phyloP scores from a whole-genome alignment of 371 early-diverging fungal genomes.

The Synchytrium microbalum region DNA sequence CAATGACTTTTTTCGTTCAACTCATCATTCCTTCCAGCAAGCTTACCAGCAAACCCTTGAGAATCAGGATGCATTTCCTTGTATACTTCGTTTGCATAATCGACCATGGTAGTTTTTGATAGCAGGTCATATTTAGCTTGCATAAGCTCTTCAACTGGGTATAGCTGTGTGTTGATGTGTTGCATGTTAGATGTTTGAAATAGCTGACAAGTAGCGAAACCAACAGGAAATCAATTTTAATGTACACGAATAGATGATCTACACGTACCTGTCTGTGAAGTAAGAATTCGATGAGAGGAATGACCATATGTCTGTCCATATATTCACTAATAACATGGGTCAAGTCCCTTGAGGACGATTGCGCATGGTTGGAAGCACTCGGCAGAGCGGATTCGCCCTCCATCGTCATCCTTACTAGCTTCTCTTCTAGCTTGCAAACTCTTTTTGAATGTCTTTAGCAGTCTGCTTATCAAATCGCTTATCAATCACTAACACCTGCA shows the following conservation, averaged over 20 bases:
- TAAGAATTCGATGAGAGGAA: conserved; percentile 81
- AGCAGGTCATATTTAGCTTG: conserved; percentile 83
- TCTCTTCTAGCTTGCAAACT: too few relatives aligned
- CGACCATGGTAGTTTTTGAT: conserved; percentile 84
- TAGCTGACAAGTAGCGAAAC: too few relatives aligned
- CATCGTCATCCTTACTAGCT: too few relatives aligned
- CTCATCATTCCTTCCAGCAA: too few relatives aligned
- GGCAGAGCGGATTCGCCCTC: too few relatives aligned
- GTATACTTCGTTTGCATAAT: conserved; percentile 74
- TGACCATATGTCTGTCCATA: conserved; percentile 87
- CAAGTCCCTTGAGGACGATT: conserved; percentile 66
- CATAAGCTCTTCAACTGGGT: conserved; percentile 60
- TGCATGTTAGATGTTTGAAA: too few relatives aligned
- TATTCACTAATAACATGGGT: conserved; percentile 75
- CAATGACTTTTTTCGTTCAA: too few relatives aligned
- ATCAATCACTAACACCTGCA: too few relatives aligned
- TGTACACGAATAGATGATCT: too few relatives aligned
- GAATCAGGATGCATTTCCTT: conserved; percentile 64
- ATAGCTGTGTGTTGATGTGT: conserved; percentile 51
- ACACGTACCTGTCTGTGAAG: conserved; percentile 56
- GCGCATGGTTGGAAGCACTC: conserved; percentile 4
- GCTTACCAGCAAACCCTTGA: conserved; percentile 52
- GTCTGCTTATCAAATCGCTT: too few relatives aligned
- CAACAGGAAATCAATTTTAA: too few relatives aligned
- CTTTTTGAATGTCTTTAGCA: too few relatives aligned